These are phyloP conservation scores for Vicia sativa DNA, from an alignment of 306 rosid species.

Conservation along the genomic window DNA sequence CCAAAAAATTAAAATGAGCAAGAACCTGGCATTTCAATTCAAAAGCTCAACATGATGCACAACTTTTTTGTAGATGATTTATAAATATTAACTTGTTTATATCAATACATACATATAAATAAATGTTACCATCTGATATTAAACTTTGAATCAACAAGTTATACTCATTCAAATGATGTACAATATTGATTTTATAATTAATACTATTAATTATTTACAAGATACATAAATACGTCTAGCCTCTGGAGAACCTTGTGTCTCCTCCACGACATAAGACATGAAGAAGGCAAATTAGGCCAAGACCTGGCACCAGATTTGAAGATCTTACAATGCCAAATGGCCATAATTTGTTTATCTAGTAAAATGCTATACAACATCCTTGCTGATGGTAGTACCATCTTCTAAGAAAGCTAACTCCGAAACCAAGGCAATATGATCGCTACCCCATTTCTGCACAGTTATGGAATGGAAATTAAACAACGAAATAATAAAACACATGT, in stretches of 20 bases:
- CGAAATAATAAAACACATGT: neutral
- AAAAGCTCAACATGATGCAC: neutral
- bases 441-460: constrained; percentile 82
- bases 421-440: constrained; percentile 91
- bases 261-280: neutral
- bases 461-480: neutral
- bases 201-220: neutral
- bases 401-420: constrained; percentile 69
- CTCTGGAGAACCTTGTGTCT: no score
- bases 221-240: constrained; percentile 11
- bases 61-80: neutral
- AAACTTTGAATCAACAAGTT: no score
- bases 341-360: neutral
- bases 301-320: constrained; percentile 7
- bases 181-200: constrained; percentile 21
- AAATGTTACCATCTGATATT: no score
- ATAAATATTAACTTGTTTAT: no score
- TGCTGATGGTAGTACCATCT: constrained; percentile 33
- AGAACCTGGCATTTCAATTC: no score
- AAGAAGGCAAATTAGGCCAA: neutral
- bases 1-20: no score
- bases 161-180: neutral
- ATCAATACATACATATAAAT: no score
- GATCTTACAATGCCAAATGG: constrained; percentile 22
- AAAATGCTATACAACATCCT: constrained; percentile 34